A percentile compares a stretch with the other conserved stretches of the same genome.
Evolutionary conservation across 2,329 filamentous ascomycete genomes (phyloP).

Genomic region (Ploettnerulaceae sp.): DNA sequence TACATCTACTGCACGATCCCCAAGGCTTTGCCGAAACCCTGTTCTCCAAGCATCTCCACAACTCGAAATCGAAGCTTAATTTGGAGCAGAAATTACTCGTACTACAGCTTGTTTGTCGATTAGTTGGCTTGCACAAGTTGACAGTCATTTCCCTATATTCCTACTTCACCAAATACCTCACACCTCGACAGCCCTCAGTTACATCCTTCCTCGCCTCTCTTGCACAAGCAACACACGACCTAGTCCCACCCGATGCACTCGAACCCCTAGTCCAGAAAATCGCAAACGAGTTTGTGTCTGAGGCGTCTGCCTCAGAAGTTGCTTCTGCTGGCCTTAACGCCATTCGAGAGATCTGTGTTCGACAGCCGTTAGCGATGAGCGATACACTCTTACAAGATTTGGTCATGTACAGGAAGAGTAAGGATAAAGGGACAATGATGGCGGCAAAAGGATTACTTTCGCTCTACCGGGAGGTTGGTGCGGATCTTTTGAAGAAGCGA

Average conservation of each 20-base stretch:
- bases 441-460: constrained; percentile 87
- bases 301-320: constrained; percentile 86
- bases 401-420: constrained; percentile 92
- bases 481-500: constrained; percentile 81
- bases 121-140: constrained; percentile 89
- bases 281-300: constrained; percentile 96
- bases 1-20: constrained; percentile 90
- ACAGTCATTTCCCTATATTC: constrained; percentile 89
- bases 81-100: constrained; percentile 88
- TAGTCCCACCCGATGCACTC: constrained; percentile 87
- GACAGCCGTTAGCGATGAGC: constrained; percentile 93
- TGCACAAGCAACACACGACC: constrained; percentile 83
- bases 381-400: constrained; percentile 94
- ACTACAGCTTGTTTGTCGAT: constrained; percentile 80
- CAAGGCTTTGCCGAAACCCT: constrained; percentile 89
- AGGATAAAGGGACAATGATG: constrained; percentile 99
- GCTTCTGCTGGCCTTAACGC: constrained; percentile 88
- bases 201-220: constrained; percentile 90
- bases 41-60: constrained; percentile 88
- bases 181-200: constrained; percentile 80
- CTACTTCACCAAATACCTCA: constrained; percentile 91
- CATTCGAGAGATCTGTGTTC: constrained; percentile 87
- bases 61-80: constrained; percentile 75
- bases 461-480: constrained; percentile 85
- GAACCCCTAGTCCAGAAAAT: constrained; percentile 93